These are phyloP conservation scores for Panicum hallii DNA, from an alignment of 202 grass and related monocot genomes.

Conservation along the genomic window DNA sequence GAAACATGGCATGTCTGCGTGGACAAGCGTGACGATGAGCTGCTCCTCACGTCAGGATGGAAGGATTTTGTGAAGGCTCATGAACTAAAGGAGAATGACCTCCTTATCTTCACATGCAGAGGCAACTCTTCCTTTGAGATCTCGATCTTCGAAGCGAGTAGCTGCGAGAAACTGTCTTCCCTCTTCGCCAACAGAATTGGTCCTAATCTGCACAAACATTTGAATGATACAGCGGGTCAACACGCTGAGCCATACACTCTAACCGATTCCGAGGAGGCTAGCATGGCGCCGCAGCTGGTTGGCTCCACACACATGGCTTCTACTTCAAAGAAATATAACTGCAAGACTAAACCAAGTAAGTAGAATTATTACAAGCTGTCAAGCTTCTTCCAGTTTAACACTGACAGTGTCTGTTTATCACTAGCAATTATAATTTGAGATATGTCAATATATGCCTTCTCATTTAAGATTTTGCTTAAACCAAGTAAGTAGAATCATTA, in stretches of 20 bases:
- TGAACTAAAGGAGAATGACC: conserved; percentile 41
- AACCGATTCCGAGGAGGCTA: neutral
- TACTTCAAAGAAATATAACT: conserved; percentile 22
- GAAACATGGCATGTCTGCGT: conserved; percentile 45
- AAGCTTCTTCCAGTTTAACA: neutral
- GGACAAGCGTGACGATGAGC: conserved; percentile 12
- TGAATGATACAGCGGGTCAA: neutral
- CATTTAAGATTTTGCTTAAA: too few species aligned
- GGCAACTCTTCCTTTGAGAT: conserved; percentile 49
- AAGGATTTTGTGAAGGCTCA: conserved; percentile 53
- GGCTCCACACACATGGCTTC: conserved; percentile 11
- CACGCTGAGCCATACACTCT: neutral
- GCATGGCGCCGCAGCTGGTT: neutral
- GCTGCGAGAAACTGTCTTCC: conserved; percentile 48
- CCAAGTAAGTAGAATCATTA: too few species aligned
- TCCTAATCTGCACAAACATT: conserved; percentile 21
- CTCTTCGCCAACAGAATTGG: conserved; percentile 4
- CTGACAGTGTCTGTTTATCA: neutral
- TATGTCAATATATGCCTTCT: neutral
- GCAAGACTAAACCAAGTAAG: conserved; percentile 33
- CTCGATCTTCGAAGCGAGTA: conserved; percentile 49
- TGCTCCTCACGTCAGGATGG: conserved; percentile 52
- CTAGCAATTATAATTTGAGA: neutral
- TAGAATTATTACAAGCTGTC: neutral
- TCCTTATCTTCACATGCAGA: conserved; percentile 51